phyloP scores from a whole-genome alignment of 1,284 basidiomycete genomes.

The Pseudozyma hubeiensis region DNA sequence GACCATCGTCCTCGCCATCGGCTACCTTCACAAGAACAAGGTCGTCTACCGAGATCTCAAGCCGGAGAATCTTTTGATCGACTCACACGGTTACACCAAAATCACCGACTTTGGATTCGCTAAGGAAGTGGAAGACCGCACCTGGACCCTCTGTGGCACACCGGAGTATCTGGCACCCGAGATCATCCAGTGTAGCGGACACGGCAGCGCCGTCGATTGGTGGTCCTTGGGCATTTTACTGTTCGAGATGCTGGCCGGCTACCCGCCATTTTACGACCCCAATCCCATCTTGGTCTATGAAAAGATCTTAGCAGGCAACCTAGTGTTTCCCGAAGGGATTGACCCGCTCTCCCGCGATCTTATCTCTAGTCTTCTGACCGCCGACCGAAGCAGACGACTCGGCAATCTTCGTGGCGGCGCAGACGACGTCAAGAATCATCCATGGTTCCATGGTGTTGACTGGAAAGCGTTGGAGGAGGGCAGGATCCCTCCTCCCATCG shows the following conservation, averaged over 20 bases:
- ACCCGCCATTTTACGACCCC: slow-evolving; percentile 65
- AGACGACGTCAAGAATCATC: slow-evolving; percentile 71
- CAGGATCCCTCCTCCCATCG: slow-evolving; percentile 71
- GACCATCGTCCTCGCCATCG: slow-evolving; percentile 71
- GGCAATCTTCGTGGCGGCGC: slow-evolving; percentile 72
- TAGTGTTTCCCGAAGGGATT: slow-evolving; percentile 71
- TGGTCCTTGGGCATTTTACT: slow-evolving; percentile 67
- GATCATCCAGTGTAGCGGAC: slow-evolving; percentile 65
- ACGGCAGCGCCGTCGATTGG: slow-evolving; percentile 62
- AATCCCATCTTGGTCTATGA: slow-evolving; percentile 62
- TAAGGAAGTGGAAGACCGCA: slow-evolving; percentile 59
- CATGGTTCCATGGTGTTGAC: slow-evolving; percentile 72
- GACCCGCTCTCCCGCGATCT: slow-evolving; percentile 71
- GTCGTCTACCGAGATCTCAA: slow-evolving; percentile 67
- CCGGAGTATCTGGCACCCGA: slow-evolving; percentile 67
- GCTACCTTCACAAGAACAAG: slow-evolving; percentile 61
- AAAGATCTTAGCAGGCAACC: slow-evolving; percentile 70
- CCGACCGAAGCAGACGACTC: slow-evolving; percentile 71
- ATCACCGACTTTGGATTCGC: slow-evolving; percentile 68
- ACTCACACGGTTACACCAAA: slow-evolving; percentile 54
- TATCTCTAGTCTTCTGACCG: slow-evolving; percentile 71
- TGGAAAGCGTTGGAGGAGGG: slow-evolving; percentile 69
- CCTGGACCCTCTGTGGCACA: slow-evolving; percentile 65
- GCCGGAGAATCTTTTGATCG: slow-evolving; percentile 65
- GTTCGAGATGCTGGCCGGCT: slow-evolving; percentile 65